Base-by-base conservation (phyloP, 2,329 filamentous ascomycete genomes). In the Diaporthe helianthi region DNA sequence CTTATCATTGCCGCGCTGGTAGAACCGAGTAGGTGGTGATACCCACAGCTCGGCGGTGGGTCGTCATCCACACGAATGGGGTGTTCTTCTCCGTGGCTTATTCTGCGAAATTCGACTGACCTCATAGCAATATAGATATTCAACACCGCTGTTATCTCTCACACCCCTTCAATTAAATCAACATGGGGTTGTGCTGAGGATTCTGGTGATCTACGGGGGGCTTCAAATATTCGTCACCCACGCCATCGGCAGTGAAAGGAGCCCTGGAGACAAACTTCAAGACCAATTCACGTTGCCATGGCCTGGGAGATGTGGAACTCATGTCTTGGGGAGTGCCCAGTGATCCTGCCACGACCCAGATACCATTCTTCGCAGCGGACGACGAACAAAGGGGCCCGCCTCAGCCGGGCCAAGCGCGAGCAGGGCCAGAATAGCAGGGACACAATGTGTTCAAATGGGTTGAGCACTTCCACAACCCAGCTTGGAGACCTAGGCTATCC, bases 11-110 rank as follows among this genome's bases (percentile, higher is more conserved):
- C 29, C 4, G 41, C 10, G 1, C 26, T 36, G 58, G 58, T 49
- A 49, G 58, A n/a, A n/a, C n/a, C n/a, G n/a, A n/a, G n/a, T n/a
- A n/a, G n/a, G n/a, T n/a, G n/a, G n/a, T 24, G 3, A n/a, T 61
- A 47, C 26, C 58, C 41, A n/a, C 58, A 33, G 58, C 26, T 24
- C n/a, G 26, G 19, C 17, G 22, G 58, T 61, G 58, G 58, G 13
- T n/a, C 41, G 13, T 22, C 19, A 61, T 15, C 22, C 24, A n/a
- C 22, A 61, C 46, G 26, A 47, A 61, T 47, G 58, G 58, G 58
- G 58, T 33, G 47, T 17, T 22, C 19, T 47, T 61, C 58, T 61
- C 58, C 58, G 58, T 47, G 41, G 26, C 26, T 33, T n/a, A 63
- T 63, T 63, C 58, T 22, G 17, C 44, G 29, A 63, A 13, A 49